Base-by-base conservation (phyloP, 2,329 filamentous ascomycete species). In the Penicillium sp. region DNA sequence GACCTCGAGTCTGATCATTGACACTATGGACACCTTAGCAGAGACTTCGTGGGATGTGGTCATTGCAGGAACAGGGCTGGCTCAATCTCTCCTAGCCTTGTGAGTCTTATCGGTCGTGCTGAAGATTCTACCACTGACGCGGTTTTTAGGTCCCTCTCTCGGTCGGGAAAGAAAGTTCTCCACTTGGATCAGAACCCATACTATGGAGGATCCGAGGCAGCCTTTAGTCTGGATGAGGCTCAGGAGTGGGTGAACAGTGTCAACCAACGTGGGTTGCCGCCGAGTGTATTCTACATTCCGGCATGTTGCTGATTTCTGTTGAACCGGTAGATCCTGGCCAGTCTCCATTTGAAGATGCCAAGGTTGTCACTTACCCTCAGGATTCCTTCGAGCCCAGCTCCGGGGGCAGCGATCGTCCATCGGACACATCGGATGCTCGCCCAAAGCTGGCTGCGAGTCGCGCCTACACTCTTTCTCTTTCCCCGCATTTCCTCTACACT, bases 141-240 rank as follows among this genome's bases (percentile, higher is more conserved):
- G 57, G 59, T 75, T 71, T 68, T 73, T 71, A 97, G 93, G 82
- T 89, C 93, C 68, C 83, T 97, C 67, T 97, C 93, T 64, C 88
- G 92, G 69, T 96, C 92, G 59, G 88, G 87, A 71, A 96, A 96
- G 81, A 94, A 90, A 67, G 85, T 97, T 63, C 83, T 97, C 57
- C 93, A 97, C 73, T 79, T 97, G 71, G 93, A 97, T 71, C 83
- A 84, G 60, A 92, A 96, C 77, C 82, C 86, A 59, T 96, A 90
- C 75, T 97, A 97, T 76, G 93, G 93, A 67, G 89, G 89, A 51
- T 73, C 87, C 37, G 91, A 96, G 70, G 92, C 93, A 59, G 90
- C 91, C 2, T 84, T 97, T 63, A 94, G 87, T 73, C 79, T 97
- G 33, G 83, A 90, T 58, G 93, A 97, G 71, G 87, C 85, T 35